Percentiles rank a stretch among this genome's conserved stretches.
Evolutionary conservation across 345 rosid genomes (phyloP).

Genomic region (Ceriops zippeliana): DNA sequence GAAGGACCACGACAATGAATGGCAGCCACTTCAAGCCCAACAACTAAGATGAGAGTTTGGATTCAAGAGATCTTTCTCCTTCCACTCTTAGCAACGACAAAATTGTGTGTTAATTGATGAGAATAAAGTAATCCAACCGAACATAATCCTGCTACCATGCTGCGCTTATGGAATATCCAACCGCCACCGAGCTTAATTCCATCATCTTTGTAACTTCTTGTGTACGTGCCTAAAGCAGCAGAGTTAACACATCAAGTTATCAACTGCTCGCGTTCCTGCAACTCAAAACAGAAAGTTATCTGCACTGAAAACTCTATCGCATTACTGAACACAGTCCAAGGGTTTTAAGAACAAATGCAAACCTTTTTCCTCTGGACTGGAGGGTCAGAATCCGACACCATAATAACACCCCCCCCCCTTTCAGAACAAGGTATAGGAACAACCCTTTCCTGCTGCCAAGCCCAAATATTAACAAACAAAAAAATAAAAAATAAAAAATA

Average conservation of each 20-base stretch:
- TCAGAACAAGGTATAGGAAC: constrained; percentile 29
- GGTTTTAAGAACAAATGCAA: background rate
- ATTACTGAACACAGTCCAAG: background rate
- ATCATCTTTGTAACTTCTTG: constrained; percentile 65
- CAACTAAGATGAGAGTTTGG: background rate
- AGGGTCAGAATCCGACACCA: constrained; percentile 55
- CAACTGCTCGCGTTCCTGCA: background rate
- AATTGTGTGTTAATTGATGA: background rate
- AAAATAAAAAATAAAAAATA: too few relatives aligned
- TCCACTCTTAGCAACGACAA: background rate
- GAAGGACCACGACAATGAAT: background rate
- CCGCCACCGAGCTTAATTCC: constrained; percentile 74
- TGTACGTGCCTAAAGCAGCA: constrained; percentile 45
- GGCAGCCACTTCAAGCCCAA: background rate
- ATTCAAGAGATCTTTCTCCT: background rate
- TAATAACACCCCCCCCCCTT: constrained; percentile 42
- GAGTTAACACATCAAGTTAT: constrained; percentile 1
- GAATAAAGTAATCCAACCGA: background rate
- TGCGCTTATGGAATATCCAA: constrained; percentile 70
- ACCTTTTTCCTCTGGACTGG: constrained; percentile 70
- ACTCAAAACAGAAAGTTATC: background rate
- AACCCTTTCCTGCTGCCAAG: constrained; percentile 63
- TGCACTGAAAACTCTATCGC: background rate
- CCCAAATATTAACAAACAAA: constrained; percentile 29
- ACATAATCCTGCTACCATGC: constrained; percentile 45